Evolutionary conservation across 176 grass and related monocot species (phyloP).

Genomic region (Oryza nivara): DNA sequence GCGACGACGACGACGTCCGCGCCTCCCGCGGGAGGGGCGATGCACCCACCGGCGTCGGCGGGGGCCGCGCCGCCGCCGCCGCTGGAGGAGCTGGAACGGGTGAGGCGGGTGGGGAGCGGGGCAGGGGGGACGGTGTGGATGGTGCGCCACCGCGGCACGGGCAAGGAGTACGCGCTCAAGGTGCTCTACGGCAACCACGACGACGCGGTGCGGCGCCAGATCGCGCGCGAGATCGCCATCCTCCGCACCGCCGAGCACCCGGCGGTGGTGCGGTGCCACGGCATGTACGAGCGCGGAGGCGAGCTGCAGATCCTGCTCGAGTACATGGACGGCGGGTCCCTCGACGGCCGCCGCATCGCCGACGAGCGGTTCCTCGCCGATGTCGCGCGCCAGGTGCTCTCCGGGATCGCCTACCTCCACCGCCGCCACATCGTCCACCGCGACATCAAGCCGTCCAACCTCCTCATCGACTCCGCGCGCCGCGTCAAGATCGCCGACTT

Average conservation of each 20-base stretch:
- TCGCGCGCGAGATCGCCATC: slow-evolving; percentile 87
- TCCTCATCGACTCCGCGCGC: slow-evolving; percentile 72
- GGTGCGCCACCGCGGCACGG: slow-evolving; percentile 55
- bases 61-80: slow-evolving; percentile 31
- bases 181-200: slow-evolving; percentile 86
- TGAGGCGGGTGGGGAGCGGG: slow-evolving; percentile 78
- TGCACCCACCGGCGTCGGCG: neutral
- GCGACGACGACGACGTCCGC: neutral
- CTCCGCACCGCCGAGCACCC: slow-evolving; percentile 76
- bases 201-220: slow-evolving; percentile 65
- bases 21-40: neutral
- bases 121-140: slow-evolving; percentile 75
- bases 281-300: slow-evolving; percentile 85
- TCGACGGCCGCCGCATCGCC: slow-evolving; percentile 72
- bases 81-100: slow-evolving; percentile 65
- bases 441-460: slow-evolving; percentile 96
- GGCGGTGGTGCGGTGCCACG: slow-evolving; percentile 78
- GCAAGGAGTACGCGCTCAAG: slow-evolving; percentile 63
- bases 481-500: slow-evolving; percentile 97
- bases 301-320: slow-evolving; percentile 96
- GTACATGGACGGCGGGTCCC: slow-evolving; percentile 92
- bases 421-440: slow-evolving; percentile 89
- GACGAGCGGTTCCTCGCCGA: slow-evolving; percentile 68
- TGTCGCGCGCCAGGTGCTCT: slow-evolving; percentile 77
- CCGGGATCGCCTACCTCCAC: slow-evolving; percentile 82